A percentile compares a stretch with the other conserved stretches of the same genome.
These are phyloP conservation scores for Coniosporium tulheliwenetii DNA, from an alignment of 2,329 filamentous ascomycete species.

Conservation along the genomic window DNA sequence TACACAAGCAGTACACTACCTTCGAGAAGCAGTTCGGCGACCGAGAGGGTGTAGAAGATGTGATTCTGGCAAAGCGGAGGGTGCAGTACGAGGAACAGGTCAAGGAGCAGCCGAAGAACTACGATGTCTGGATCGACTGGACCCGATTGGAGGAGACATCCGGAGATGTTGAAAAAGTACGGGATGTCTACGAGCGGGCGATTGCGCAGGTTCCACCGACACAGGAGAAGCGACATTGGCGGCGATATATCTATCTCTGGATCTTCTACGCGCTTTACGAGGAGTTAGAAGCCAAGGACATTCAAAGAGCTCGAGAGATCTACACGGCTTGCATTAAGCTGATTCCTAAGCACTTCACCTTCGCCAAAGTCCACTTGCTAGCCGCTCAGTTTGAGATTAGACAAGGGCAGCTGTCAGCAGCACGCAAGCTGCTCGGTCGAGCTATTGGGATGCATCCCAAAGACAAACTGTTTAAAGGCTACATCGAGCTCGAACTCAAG, in stretches of 20 bases:
- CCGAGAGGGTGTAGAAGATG: conserved; percentile 82
- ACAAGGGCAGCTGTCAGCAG: conserved; percentile 62
- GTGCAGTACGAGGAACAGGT: conserved; percentile 90
- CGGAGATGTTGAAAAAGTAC: conserved; percentile 65
- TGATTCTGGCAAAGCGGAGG: conserved; percentile 83
- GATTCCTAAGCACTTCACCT: conserved; percentile 91
- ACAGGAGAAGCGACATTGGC: conserved; percentile 93
- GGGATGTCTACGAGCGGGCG: conserved; percentile 88
- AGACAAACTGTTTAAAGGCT: conserved; percentile 85
- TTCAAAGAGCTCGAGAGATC: conserved; percentile 68
- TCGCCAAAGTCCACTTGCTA: conserved; percentile 89
- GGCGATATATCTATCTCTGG: conserved; percentile 95
- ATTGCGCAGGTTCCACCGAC: conserved; percentile 92
- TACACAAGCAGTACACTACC: conserved; percentile 90
- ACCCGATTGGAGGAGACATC: conserved; percentile 77
- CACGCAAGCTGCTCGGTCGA: conserved; percentile 77
- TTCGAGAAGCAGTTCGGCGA: conserved; percentile 99
- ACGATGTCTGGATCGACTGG: conserved; percentile 95
- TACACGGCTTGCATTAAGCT: conserved; percentile 78
- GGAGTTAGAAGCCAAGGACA: conserved; percentile 69
- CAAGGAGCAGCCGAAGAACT: conserved; percentile 88
- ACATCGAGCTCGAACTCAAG: conserved; percentile 83
- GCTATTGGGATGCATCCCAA: conserved; percentile 93
- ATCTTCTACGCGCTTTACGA: conserved; percentile 95
- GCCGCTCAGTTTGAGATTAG: conserved; percentile 89